Evolutionary conservation across 129 eudicot genomes (phyloP), one percentile per base, ranked within the genome.

Genomic region (Flaveria linearis): DNA sequence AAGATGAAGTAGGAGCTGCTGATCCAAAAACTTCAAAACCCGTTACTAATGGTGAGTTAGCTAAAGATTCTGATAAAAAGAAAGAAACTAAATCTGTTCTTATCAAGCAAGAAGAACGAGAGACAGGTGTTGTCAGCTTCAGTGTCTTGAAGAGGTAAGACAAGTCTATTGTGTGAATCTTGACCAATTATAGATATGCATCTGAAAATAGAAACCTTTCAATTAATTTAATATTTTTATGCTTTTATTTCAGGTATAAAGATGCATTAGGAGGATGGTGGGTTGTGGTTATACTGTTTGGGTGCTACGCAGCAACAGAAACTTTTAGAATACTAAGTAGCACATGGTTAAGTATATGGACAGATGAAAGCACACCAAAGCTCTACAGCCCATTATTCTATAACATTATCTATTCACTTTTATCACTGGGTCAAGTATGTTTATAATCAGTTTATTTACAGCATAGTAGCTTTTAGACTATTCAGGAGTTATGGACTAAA

Each of bases 311-410:
- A 18, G 73, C 83, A 33, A 94, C 96, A 52, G 98, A 94, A 87
- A 81, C 86, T 73, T 84, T 91, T 22, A 87, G 98, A 81, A 87
- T 91, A 87, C 42, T 81, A 69, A 91, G 98, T 82, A 94, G 98
- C 79, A 87, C 98, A 28, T 94, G 98, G 98, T 84, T 94, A 69
- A 91, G 98, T 80, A 66, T 83, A 15, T 94, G 98, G 98, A 94
- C 98, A 61, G 91, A 91, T 66, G 87, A 87, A 81, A 94, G 97
- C 82, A 68, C 87, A 20, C 76, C 93, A 18, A 83, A 77, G 73
- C 67, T 52, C 64, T 78, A 91, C 76, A 76, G 85, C 25, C 85
- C 96, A 1, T 82, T 89, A 33, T 91, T 87, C 70, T 94, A 87
- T 76, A 91, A 87, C 73, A 67, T 94, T 58, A 81, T 94, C 56